These are phyloP conservation scores for Geranomyces variabilis DNA, from an alignment of 192 early-diverging fungal species.

Conservation along the genomic window DNA sequence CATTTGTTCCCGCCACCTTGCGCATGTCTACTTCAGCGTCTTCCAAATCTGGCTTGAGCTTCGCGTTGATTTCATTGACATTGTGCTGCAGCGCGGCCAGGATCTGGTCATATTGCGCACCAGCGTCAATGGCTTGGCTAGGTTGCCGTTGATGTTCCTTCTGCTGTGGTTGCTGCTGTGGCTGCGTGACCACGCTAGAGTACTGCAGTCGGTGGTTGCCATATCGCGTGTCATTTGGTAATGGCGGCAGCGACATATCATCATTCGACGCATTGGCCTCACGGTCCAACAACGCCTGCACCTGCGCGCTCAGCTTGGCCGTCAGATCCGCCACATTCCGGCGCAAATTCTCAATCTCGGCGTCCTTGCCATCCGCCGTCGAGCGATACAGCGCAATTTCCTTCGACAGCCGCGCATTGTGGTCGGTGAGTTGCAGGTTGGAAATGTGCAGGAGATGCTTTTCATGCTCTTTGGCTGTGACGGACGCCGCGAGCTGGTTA, in stretches of 20 bases:
- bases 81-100: slow-evolving; percentile 5
- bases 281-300: slow-evolving; percentile 34
- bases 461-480: slow-evolving; percentile 51
- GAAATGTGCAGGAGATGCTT: slow-evolving; percentile 32
- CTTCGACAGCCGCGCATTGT: slow-evolving; percentile 40
- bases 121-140: neutral
- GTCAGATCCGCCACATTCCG: slow-evolving; percentile 30
- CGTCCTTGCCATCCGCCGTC: slow-evolving; percentile 28
- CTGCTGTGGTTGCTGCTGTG: neutral
- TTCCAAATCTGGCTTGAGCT: neutral
- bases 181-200: neutral
- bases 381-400: slow-evolving; percentile 42
- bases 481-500: slow-evolving; percentile 37
- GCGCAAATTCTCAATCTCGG: slow-evolving; percentile 37
- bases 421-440: slow-evolving; percentile 42
- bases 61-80: slow-evolving; percentile 1
- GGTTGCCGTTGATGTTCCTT: neutral
- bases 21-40: too few species aligned
- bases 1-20: too few species aligned
- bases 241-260: neutral
- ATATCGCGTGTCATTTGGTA: neutral
- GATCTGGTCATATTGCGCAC: neutral
- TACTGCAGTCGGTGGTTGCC: neutral
- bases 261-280: neutral
- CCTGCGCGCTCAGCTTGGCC: slow-evolving; percentile 34